Evolutionary conservation across 768 basidiomycete species (phyloP), one percentile per base, ranked within the genome.

Genomic region (Auricularia auricula-judae): DNA sequence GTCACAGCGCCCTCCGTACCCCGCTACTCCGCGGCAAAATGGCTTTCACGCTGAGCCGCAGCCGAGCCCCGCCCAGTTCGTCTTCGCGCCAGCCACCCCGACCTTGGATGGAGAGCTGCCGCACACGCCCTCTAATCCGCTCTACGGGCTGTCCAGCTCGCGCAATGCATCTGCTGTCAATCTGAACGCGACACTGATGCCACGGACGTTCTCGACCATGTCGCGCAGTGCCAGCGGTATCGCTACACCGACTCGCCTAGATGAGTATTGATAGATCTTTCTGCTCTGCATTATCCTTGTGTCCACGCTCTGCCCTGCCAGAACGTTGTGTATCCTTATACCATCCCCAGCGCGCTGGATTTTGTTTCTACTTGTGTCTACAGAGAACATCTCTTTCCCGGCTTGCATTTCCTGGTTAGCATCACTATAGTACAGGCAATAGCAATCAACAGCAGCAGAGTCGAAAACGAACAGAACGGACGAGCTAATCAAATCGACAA

Each of bases 81-180:
- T 12, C n/a, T 23, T 56, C 60, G 58, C 23, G 14, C 36, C 35
- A 3, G 12, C 59, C 60, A 35, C 36, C 14, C 36, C 35, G 1
- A 11, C 39, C 8, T 21, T 7, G 23, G 56, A 42, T 59, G 47
- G 47, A 39, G 54, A 47, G 18, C n/a, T 54, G 62, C 61, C 54
- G 36, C 42, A 12, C 34, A 59, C 62, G 51, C 68, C 35, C 36
- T 39, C n/a, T 65, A 66, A 36, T 29, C 63, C 68, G 8, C 61
- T 69, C 10, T 63, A 62, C 44, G 60, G 59, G 18, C 64, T 70
- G n/a, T 66, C 68, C 14, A 63, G 67, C n/a, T 72, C 71, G 35
- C 65, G 71, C 29, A 72, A 72, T 64, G 67, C 69, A 11, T 72
- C 71, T 11, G 70, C 70, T 56, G 66, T 72, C 33, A 72, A 70